Evolutionary conservation across 2,329 filamentous ascomycete species (phyloP).

Genomic region (Aspergillus japonicus): DNA sequence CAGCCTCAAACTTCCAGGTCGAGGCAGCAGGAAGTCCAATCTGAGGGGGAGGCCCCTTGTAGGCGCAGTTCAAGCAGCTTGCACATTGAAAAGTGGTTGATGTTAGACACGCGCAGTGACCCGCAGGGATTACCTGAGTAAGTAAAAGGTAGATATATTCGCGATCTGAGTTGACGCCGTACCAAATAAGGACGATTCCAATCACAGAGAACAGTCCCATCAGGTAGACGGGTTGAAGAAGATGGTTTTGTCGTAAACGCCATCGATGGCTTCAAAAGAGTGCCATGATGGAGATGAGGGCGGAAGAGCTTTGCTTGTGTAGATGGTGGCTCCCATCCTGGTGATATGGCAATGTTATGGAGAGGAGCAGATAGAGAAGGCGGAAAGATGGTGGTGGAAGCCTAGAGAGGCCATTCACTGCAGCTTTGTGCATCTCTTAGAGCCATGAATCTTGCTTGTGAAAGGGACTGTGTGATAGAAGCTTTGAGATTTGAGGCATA

Average conservation of each 20-base stretch:
- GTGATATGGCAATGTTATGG: not conserved
- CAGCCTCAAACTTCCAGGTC: conserved; percentile 33
- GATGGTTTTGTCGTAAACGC: conserved; percentile 22
- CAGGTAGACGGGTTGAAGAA: conserved; percentile 22
- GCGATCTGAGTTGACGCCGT: conserved; percentile 38
- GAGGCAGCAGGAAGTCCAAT: conserved; percentile 12
- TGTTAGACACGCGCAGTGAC: conserved; percentile 40
- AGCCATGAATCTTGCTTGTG: not conserved
- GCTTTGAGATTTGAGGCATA: not conserved
- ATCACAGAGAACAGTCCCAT: conserved; percentile 21
- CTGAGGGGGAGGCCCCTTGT: conserved; percentile 8
- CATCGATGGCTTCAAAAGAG: conserved; percentile 21
- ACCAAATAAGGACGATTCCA: conserved; percentile 29
- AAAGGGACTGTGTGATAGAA: not conserved
- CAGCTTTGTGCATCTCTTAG: not conserved
- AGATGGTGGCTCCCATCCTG: not conserved
- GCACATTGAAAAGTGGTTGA: conserved; percentile 41
- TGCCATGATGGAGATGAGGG: conserved; percentile 21
- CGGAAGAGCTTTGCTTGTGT: not conserved
- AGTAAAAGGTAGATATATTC: conserved; percentile 38
- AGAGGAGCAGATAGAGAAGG: not conserved
- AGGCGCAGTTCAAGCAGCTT: conserved; percentile 33
- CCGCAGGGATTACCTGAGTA: conserved; percentile 41
- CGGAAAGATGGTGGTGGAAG: not conserved
- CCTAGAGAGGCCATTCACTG: not conserved